A percentile compares a stretch with the other conserved stretches of the same genome.
Conservation (phyloP, 1,284 basidiomycete genomes). For the Ceratobasidium sp. region DNA sequence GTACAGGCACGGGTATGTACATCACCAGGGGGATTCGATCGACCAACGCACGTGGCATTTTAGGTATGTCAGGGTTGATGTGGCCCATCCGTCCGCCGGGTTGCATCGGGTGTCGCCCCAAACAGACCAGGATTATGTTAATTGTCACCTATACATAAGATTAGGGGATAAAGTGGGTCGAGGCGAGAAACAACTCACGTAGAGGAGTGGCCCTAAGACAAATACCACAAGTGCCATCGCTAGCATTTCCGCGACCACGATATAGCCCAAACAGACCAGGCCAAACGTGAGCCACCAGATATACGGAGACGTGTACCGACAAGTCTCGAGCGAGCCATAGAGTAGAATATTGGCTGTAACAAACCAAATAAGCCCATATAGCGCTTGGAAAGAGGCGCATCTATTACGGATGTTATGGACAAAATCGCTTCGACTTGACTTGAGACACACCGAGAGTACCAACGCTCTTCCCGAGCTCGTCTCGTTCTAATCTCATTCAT, state of each 20-base stretch:
- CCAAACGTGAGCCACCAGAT: conserved; percentile 87
- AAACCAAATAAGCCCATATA: conserved; percentile 83
- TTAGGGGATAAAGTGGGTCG: not conserved
- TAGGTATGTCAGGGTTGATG: conserved; percentile 82
- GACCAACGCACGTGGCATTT: conserved; percentile 75
- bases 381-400: conserved; percentile 66
- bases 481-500: conserved; percentile 14
- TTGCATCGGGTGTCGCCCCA: conserved; percentile 70
- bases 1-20: conserved; percentile 66
- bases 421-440: not conserved
- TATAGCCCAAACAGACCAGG: conserved; percentile 81
- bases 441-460: conserved; percentile 37
- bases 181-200: conserved; percentile 66
- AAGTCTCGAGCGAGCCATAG: conserved; percentile 79
- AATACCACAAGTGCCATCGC: conserved; percentile 80
- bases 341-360: conserved; percentile 80
- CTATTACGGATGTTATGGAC: not conserved
- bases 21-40: conserved; percentile 83
- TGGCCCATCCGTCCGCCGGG: conserved; percentile 56
- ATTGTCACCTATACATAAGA: conserved; percentile 54
- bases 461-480: conserved; percentile 34
- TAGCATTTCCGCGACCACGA: conserved; percentile 79
- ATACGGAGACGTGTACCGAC: conserved; percentile 77
- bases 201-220: conserved; percentile 79
- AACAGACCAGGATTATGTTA: conserved; percentile 79